Base-by-base conservation (phyloP, 306 rosid genomes). In the Oxytropis ochrocephala region DNA sequence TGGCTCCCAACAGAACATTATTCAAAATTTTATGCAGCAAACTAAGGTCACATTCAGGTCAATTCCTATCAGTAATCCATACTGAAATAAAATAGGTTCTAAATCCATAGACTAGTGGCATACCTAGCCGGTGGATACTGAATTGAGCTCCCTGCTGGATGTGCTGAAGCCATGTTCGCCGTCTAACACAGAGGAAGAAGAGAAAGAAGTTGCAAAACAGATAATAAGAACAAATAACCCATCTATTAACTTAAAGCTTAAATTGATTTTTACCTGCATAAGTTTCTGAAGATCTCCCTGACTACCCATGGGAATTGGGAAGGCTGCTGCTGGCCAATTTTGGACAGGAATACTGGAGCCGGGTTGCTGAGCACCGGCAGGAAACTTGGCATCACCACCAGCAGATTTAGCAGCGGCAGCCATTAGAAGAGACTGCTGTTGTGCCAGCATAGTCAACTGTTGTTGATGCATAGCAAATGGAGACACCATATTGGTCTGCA, bases 401-500 rank as follows among this genome's bases (percentile, higher is more conserved):
- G 76, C 83, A 71, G 91, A 82, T 78, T 87, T 87, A 70, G 86
- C 88, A 47, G 89, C 83, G 12, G 89, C 92, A 61, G 95, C 96
- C 89, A 89, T 79, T 72, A 91, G 81, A 85, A 89, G 86, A 70
- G 96, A 84, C 81, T 85, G 96, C 44, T 87, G 96, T 78, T 91
- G 96, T 51, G 97, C 92, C 73, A 90, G 84, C 94, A 94, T 86
- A 49, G 97, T 89, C 57, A 88, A 81, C 72, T 94, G 98, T 56
- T 94, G 98, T 79, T 94, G 98, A 81, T 88, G 97, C 78, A 73
- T 49, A 24, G 95, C 61, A 72, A 90, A 94, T 49, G 98, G 97
- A 64, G 98, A 90, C 72, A 82, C 92, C 78, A 84, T 83, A 71
- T 54, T 83, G 57, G 86, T 79, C 98, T 94, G 86, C 90, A 81